These are phyloP conservation scores for Haematococcus lacustris DNA, from an alignment of 139 green algal species.

Conservation along the genomic window DNA sequence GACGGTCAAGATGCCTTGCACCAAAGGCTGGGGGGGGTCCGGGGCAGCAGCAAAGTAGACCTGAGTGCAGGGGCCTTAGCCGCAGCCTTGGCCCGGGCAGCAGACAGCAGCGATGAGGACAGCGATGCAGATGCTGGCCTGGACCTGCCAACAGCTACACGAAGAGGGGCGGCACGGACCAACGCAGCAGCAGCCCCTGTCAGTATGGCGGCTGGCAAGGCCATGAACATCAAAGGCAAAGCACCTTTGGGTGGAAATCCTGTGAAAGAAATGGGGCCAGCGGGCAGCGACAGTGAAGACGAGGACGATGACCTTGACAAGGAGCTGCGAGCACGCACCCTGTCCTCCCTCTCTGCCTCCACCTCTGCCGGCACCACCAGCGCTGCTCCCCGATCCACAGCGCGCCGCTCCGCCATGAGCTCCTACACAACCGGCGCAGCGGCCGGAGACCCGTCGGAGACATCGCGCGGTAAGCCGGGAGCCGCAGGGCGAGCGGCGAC, in stretches of 20 bases:
- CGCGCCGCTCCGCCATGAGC: too few species aligned
- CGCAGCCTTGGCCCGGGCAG: conserved; percentile 2
- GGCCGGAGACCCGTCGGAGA: neutral
- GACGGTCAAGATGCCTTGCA: conserved; percentile 3
- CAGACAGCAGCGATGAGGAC: neutral
- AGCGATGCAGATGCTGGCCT: too few species aligned
- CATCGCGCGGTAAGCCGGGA: neutral
- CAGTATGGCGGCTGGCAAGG: too few species aligned
- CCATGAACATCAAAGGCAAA: too few species aligned
- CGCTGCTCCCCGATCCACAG: too few species aligned
- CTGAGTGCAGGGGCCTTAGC: conserved; percentile 3
- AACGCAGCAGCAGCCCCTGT: too few species aligned
- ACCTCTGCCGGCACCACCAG: neutral
- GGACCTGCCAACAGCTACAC: conserved; percentile 9
- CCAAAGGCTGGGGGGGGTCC: neutral
- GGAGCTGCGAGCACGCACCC: conserved; percentile 4
- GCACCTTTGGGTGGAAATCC: too few species aligned
- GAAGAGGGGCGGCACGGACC: conserved; percentile 1
- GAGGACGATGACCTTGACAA: conserved; percentile 36
- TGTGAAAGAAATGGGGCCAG: too few species aligned
- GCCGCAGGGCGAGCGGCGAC: too few species aligned
- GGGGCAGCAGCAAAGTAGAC: neutral
- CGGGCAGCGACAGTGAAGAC: conserved; percentile 29
- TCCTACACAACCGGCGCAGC: too few species aligned
- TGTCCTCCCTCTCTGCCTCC: neutral